phyloP scores from a whole-genome alignment of 176 grass and related monocot genomes.

The Themeda triandra region DNA sequence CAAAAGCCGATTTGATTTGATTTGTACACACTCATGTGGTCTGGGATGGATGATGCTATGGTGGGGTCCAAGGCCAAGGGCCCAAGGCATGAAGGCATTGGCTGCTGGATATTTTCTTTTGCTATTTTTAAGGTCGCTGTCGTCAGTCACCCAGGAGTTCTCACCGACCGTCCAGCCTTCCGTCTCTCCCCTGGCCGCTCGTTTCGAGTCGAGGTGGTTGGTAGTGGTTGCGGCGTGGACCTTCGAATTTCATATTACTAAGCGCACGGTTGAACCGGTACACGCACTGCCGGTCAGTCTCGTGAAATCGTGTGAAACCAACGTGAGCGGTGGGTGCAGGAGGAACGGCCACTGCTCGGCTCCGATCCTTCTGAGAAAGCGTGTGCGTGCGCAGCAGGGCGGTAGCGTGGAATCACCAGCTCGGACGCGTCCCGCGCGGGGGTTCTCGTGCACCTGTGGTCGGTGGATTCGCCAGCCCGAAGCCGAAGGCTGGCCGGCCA shows the following conservation, averaged over 20 bases:
- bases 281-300: not conserved
- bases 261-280: not conserved
- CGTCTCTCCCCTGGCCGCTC: not conserved
- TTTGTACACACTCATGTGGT: slow-evolving; percentile 17
- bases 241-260: not conserved
- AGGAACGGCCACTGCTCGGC: too few species aligned
- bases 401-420: not conserved
- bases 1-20: not conserved
- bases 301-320: not conserved
- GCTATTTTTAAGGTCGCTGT: not conserved
- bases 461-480: too few species aligned
- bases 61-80: not conserved
- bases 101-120: slow-evolving; percentile 1
- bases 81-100: not conserved
- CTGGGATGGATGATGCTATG: not conserved
- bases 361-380: too few species aligned
- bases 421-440: not conserved
- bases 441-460: too few species aligned
- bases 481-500: not conserved
- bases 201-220: not conserved
- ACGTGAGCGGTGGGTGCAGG: not conserved
- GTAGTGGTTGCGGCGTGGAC: slow-evolving; percentile 7
- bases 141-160: not conserved
- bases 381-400: not conserved
- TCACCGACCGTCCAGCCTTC: not conserved